phyloP scores from a whole-genome alignment of 129 eudicot species.

The Flaveria robusta region DNA sequence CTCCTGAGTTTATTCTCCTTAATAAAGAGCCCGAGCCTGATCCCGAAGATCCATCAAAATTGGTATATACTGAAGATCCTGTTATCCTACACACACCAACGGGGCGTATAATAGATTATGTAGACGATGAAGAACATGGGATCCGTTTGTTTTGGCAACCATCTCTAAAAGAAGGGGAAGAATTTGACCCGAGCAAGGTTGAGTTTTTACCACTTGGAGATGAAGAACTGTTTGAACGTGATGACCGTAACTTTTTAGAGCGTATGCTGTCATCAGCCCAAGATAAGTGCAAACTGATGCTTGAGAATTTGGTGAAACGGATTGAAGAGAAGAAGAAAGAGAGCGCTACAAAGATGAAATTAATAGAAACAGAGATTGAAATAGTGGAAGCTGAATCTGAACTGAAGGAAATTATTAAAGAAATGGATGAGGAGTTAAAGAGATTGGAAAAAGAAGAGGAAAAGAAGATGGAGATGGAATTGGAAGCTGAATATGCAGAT shows the following conservation, averaged over 20 bases:
- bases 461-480: conserved; percentile 46
- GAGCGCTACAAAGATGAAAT: conserved; percentile 39
- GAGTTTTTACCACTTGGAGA: conserved; percentile 76
- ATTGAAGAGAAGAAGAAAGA: conserved; percentile 59
- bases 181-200: conserved; percentile 54
- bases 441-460: conserved; percentile 69
- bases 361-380: conserved; percentile 55
- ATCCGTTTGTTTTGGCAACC: conserved; percentile 86
- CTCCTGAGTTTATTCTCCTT: conserved; percentile 73
- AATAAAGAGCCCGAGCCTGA: conserved; percentile 88
- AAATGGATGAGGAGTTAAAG: conserved; percentile 70
- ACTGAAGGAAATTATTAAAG: conserved; percentile 67
- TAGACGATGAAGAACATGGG: conserved; percentile 88
- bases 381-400: conserved; percentile 63
- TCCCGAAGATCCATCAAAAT: conserved; percentile 79
- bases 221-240: conserved; percentile 50
- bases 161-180: conserved; percentile 57
- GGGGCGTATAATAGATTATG: conserved; percentile 66
- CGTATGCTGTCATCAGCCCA: conserved; percentile 41
- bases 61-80: conserved; percentile 74
- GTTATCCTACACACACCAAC: conserved; percentile 85
- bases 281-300: conserved; percentile 40
- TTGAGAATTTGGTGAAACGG: conserved; percentile 57
- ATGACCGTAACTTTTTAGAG: conserved; percentile 37
- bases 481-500: conserved; percentile 31